Evolutionary conservation across 2,329 filamentous ascomycete genomes (phyloP), one percentile per base, ranked within the genome.

Genomic region (Colletotrichum camelliae): DNA sequence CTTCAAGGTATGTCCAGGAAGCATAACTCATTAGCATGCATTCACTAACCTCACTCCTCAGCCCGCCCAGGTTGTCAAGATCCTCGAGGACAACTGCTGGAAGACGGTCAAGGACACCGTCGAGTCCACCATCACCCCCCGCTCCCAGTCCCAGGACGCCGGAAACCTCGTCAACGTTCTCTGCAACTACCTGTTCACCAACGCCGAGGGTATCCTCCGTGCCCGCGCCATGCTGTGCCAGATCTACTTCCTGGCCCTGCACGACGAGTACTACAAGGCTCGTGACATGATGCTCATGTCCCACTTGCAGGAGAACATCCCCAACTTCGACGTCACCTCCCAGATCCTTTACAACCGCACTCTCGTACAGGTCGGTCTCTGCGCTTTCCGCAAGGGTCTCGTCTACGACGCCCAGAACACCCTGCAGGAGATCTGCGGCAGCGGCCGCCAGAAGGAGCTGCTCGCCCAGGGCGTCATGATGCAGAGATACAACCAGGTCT

Each of bases 241-340:
- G 87, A 97, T 99, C 78, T 99, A 99, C 89, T 98, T 98, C 93
- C 91, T 98, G 80, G 97, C 97, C 67, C 91, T 99, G 69, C 97
- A 99, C 87, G 96, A 98, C 87, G 94, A 98, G 81, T 99, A 98
- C 91, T 98, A 98, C 91, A 95, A 94, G 87, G 94, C 97, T 82
- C 95, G 97, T 79, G 97, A 99, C 86, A 96, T 99, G 94, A 98
- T 98, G 94, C 92, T 99, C 85, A 99, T 99, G 96, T 99, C 97
- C 21, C 97, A 99, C 88, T 89, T 99, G 83, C 96, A 98, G 84
- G 97, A 99, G 89, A 98, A 95, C 71, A 99, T 99, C 84, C 91
- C 92, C 87, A 97, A 95, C 87, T 99, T 99, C 83, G 97, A 99
- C 82, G 94, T 99, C 80, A 95, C 94, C 88, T 98, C 95, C 72